Conservation (phyloP, 2,329 filamentous ascomycete species). For the Botrytis fragariae region DNA sequence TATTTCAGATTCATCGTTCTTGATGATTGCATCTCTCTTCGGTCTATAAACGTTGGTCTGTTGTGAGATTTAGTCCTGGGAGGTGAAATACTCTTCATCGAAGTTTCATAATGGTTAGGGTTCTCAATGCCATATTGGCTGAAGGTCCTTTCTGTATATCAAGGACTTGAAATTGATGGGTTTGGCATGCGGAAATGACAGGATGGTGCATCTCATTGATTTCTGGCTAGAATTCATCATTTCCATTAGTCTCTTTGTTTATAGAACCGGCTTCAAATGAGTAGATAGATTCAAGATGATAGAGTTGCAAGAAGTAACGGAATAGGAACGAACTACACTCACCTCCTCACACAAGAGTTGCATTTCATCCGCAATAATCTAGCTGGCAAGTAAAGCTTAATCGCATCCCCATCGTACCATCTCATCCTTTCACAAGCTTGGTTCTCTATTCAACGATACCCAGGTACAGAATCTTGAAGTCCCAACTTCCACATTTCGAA, state of each 20-base stretch:
- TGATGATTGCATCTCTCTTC: no score
- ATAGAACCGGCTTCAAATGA: not conserved
- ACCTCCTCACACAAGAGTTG: not conserved
- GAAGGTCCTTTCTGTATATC: not conserved
- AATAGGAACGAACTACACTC: no score
- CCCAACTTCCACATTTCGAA: not conserved
- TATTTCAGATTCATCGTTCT: no score
- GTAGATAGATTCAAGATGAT: not conserved
- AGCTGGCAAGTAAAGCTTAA: no score
- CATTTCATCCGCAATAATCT: not conserved
- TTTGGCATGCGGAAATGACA: not conserved
- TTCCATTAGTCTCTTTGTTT: no score
- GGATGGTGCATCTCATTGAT: not conserved
- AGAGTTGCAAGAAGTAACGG: not conserved
- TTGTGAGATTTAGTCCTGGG: no score
- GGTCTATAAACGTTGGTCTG: no score
- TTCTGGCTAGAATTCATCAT: accelerated
- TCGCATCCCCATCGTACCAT: not conserved
- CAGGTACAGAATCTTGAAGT: not conserved
- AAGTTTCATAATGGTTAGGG: no score
- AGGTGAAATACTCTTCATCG: no score
- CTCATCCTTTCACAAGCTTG: not conserved
- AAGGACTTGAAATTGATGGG: not conserved
- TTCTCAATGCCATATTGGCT: no score
- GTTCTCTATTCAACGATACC: not conserved